Conservation (phyloP, 2,329 filamentous ascomycete species). For the Talaromyces sp. region DNA sequence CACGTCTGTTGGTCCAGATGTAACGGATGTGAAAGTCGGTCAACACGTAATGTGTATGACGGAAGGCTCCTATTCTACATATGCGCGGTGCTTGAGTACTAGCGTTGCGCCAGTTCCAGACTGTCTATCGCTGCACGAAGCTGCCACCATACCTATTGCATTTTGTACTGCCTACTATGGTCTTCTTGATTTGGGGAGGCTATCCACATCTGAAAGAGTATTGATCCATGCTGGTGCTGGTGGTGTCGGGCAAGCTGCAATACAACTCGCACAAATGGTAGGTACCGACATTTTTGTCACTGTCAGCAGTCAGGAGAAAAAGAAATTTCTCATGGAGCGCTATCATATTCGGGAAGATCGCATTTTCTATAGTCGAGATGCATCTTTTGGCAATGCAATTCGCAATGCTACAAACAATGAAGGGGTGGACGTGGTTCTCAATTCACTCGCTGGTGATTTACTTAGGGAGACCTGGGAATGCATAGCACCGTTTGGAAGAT, state of each 20-base stretch:
- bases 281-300: conserved; percentile 14
- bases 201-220: conserved; percentile 16
- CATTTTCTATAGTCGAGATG: conserved; percentile 12
- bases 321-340: conserved; percentile 11
- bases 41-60: conserved; percentile 33
- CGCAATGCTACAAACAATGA: conserved; percentile 14
- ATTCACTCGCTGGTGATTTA: conserved; percentile 23
- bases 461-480: conserved; percentile 22
- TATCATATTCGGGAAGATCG: conserved; percentile 10
- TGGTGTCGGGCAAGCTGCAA: conserved; percentile 16
- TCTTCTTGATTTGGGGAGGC: conserved; percentile 12
- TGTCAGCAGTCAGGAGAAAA: conserved; percentile 14
- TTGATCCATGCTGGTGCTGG: conserved; percentile 19
- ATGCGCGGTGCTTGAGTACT: conserved; percentile 19
- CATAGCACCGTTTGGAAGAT: conserved; percentile 25
- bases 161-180: conserved; percentile 15
- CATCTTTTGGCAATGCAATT: conserved; percentile 8
- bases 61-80: conserved; percentile 16
- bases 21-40: conserved; percentile 27
- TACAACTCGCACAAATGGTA: conserved; percentile 17
- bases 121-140: conserved; percentile 19
- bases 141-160: conserved; percentile 38
- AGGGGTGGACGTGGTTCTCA: conserved; percentile 25
- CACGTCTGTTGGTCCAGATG: conserved; percentile 20
- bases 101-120: conserved; percentile 13